Evolutionary conservation across 164 flowering plant species (phyloP).

Genomic region (Santalum album): DNA sequence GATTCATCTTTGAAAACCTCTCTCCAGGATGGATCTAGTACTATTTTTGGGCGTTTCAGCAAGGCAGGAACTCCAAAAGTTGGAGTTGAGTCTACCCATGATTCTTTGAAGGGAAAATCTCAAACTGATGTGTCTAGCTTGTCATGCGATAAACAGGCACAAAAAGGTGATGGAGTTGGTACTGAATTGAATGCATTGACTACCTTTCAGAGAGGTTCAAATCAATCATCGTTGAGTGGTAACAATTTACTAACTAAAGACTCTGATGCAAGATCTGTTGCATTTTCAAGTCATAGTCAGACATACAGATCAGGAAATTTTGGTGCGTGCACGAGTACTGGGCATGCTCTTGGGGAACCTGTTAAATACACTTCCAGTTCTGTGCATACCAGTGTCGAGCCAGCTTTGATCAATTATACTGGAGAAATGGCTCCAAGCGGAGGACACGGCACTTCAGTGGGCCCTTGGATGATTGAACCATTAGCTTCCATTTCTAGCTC

Average conservation of each 20-base stretch:
- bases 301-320: conserved; percentile 10
- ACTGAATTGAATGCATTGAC: conserved; percentile 11
- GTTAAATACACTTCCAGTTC: conserved; percentile 13
- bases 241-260: conserved; percentile 11
- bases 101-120: conserved; percentile 12
- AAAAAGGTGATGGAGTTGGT: conserved; percentile 10
- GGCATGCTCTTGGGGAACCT: conserved; percentile 14
- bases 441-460: conserved; percentile 21
- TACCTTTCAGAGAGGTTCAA: conserved; percentile 14
- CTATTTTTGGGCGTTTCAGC: conserved; percentile 4
- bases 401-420: conserved; percentile 17
- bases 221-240: conserved; percentile 22
- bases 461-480: conserved; percentile 24
- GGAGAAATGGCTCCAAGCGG: conserved; percentile 15
- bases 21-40: conserved; percentile 8
- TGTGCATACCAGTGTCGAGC: conserved; percentile 14
- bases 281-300: conserved; percentile 12
- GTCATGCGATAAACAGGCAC: conserved; percentile 12
- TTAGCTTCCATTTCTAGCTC: conserved; percentile 28
- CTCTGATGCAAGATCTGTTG: conserved; percentile 17
- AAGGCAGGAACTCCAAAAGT: conserved; percentile 14
- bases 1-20: conserved; percentile 14
- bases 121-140: conserved; percentile 14
- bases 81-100: conserved; percentile 13
- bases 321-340: conserved; percentile 8